Evolutionary conservation across 2,329 filamentous ascomycete species (phyloP), one percentile per base, ranked within the genome.

Genomic region (Teratosphaeria pseudoeucalypti): DNA sequence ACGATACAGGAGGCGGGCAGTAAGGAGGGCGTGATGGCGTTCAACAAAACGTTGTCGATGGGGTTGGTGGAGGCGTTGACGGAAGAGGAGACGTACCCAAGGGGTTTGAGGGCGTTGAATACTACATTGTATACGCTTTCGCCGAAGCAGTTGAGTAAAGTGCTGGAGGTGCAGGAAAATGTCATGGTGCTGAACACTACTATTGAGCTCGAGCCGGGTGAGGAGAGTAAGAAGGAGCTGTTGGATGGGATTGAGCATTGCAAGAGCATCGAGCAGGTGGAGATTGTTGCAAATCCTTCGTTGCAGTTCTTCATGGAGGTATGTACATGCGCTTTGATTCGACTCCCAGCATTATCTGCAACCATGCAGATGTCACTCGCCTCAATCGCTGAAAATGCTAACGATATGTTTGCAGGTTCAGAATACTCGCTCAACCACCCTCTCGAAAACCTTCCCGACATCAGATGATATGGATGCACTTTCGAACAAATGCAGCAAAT

Each of bases 101-200:
- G 68, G 57, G 70, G 63, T 6, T 57, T 75, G 60, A 67, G 69
- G 57, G 70, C 72, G 55, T 63, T 75, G 63, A 77, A 78, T 64
- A 65, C 70, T 11, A 77, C 75, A 10, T 64, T 78, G 52, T 78
- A 77, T 62, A 75, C 74, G 0, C 54, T 79, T 4, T 69, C 66
- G 7, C 53, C 70, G 6, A 63, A 66, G 34, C 70, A 76, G 19
- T 64, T 78, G 34, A 61, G 62, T 32, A 66, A 64, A 32, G 64
- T 78, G 2, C 57, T 77, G 23, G 66, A 64, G n/a, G 65, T 62
- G 55, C 73, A 76, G 62, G 71, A 68, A 57, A 67, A 70, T 4
- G 55, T 78, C 7, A 71, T 75, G 68, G 71, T 77, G 10, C 57
- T 78, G 52, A 73, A 71, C 56, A 62, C 70, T 2, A 75, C 73